These are phyloP conservation scores for Vanrija humicola DNA, from an alignment of 1,284 basidiomycete species.

Conservation along the genomic window DNA sequence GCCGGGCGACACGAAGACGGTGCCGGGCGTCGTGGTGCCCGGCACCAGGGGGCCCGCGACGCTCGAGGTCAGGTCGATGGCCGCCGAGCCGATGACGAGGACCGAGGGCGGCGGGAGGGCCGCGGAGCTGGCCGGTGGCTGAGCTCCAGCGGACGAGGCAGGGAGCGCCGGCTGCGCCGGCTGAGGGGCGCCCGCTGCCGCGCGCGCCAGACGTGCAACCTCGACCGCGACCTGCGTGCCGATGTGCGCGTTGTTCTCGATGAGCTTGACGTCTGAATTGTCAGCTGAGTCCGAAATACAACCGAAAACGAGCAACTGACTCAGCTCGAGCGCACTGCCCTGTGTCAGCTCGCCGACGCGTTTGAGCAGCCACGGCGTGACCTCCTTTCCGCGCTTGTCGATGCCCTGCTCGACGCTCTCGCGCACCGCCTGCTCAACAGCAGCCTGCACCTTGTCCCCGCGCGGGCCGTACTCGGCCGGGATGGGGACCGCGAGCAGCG, in stretches of 20 bases:
- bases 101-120: constrained; percentile 46
- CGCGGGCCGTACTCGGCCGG: constrained; percentile 67
- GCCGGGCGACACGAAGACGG: constrained; percentile 68
- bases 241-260: constrained; percentile 85
- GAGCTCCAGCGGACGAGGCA: neutral
- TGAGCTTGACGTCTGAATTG: constrained; percentile 71
- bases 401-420: constrained; percentile 82
- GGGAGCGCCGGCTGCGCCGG: too few species aligned
- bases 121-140: neutral
- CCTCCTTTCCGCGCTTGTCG: constrained; percentile 79
- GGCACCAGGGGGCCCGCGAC: constrained; percentile 32
- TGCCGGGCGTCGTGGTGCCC: constrained; percentile 76
- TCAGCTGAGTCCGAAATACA: neutral
- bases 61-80: constrained; percentile 75
- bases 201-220: constrained; percentile 58
- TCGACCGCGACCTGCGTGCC: constrained; percentile 79
- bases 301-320: constrained; percentile 51
- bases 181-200: neutral
- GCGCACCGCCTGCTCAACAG: constrained; percentile 77
- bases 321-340: constrained; percentile 68
- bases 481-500: constrained; percentile 85
- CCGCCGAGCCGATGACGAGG: constrained; percentile 74
- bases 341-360: constrained; percentile 77
- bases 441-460: constrained; percentile 68
- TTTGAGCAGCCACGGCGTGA: constrained; percentile 88